phyloP scores from a whole-genome alignment of 2,329 filamentous ascomycete species.

The Fusarium albosuccineum region DNA sequence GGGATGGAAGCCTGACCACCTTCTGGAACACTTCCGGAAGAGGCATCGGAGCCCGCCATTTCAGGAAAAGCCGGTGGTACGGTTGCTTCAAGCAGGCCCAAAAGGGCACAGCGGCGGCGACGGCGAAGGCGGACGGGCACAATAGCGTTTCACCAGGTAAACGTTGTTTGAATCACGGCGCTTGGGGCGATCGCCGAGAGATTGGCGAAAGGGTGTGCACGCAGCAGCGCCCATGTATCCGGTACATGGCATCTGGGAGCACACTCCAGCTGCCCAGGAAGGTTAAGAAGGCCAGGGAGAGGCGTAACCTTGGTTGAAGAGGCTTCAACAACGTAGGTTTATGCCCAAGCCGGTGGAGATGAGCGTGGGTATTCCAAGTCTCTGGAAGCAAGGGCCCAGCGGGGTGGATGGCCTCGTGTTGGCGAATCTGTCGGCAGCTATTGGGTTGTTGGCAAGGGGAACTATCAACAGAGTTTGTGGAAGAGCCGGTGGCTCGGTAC shows the following conservation, averaged over 20 bases:
- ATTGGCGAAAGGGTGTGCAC: conserved; percentile 30
- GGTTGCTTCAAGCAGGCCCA: conserved; percentile 11
- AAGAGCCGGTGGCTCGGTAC: conserved; percentile 38
- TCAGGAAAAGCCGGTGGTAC: conserved; percentile 20
- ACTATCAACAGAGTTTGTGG: conserved; percentile 37
- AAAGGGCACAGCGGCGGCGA: conserved; percentile 15
- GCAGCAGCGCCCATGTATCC: conserved; percentile 35
- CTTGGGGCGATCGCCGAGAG: conserved; percentile 13
- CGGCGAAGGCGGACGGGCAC: conserved; percentile 6
- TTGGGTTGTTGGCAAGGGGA: conserved; percentile 33
- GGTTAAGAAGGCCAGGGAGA: conserved; percentile 24
- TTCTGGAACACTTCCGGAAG: conserved; percentile 46
- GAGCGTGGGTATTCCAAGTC: conserved; percentile 25
- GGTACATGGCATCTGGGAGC: conserved; percentile 27
- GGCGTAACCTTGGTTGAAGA: conserved; percentile 24
- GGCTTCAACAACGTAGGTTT: conserved; percentile 20
- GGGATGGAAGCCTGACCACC: conserved; percentile 1
- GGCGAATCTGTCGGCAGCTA: conserved; percentile 16
- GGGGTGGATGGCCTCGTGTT: conserved; percentile 32
- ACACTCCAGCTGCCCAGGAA: conserved; percentile 7
- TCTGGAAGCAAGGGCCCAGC: conserved; percentile 29
- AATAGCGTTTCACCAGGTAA: conserved; percentile 35
- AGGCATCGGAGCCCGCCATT: conserved; percentile 20
- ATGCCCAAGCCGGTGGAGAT: conserved; percentile 26
- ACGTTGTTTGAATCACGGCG: conserved; percentile 26